Percentiles rank a stretch among this genome's conserved stretches.
phyloP scores from a whole-genome alignment of 1,284 basidiomycete species.

The Afroboletus lepidellus region DNA sequence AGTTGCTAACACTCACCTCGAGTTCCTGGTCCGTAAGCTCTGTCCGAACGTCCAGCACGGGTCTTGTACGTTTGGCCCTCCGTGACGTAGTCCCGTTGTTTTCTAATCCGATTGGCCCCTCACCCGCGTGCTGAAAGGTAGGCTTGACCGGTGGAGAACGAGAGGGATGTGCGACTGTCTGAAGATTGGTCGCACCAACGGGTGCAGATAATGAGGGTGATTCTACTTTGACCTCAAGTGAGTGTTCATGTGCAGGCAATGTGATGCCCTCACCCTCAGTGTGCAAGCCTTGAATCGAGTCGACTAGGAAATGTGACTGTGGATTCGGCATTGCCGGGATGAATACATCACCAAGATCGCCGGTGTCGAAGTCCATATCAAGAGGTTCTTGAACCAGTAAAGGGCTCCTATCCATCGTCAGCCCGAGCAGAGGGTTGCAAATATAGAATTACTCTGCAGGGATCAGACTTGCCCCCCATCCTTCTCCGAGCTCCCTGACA shows the following conservation, averaged over 20 bases:
- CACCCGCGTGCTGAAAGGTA: neutral
- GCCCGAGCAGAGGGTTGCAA: neutral
- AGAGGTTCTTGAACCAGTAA: conserved; percentile 15
- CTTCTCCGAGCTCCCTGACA: conserved; percentile 67
- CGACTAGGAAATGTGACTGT: neutral
- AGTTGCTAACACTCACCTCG: conserved; percentile 43
- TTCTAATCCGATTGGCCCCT: conserved; percentile 16
- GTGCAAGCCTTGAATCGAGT: conserved; percentile 1
- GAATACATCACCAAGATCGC: conserved; percentile 11
- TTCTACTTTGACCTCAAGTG: conserved; percentile 10
- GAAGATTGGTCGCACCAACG: conserved; percentile 10
- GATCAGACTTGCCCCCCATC: conserved; percentile 49
- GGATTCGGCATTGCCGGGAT: neutral
- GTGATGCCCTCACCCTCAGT: conserved; percentile 11
- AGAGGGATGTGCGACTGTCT: conserved; percentile 26
- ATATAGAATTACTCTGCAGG: conserved; percentile 12
- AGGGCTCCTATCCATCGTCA: conserved; percentile 19
- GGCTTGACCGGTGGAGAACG: conserved; percentile 14
- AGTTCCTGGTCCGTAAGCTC: conserved; percentile 79
- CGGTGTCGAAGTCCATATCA: conserved; percentile 14
- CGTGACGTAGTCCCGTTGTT: conserved; percentile 23
- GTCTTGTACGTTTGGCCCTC: conserved; percentile 42
- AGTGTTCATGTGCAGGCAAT: neutral
- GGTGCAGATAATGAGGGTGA: conserved; percentile 13
- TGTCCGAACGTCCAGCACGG: conserved; percentile 61